phyloP scores from a whole-genome alignment of 78 protist species.

The Chrysochromulina tobinii region DNA sequence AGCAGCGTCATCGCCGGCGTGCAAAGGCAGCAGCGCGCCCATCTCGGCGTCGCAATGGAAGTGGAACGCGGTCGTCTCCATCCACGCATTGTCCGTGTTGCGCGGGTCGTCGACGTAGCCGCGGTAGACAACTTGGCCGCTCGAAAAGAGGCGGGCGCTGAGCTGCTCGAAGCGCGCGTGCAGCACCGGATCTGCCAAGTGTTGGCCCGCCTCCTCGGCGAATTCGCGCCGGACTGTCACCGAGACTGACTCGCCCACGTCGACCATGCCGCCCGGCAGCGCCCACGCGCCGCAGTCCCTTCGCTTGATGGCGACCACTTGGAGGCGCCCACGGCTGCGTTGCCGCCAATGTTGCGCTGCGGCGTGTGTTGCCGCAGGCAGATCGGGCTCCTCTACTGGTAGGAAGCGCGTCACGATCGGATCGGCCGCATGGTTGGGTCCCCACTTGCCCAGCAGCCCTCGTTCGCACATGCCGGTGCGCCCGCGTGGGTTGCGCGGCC shows the following conservation, averaged over 20 bases:
- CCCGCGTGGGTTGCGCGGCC: not conserved
- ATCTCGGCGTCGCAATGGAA: constrained; percentile 23
- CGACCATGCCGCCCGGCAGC: constrained; percentile 63
- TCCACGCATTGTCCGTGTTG: constrained; percentile 53
- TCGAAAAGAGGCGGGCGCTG: no score
- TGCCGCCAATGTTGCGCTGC: no score
- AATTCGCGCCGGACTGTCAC: constrained; percentile 17
- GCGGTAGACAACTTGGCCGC: not conserved
- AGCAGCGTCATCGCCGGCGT: not conserved
- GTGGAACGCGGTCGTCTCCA: constrained; percentile 61
- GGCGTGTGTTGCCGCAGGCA: not conserved
- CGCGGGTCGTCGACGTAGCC: constrained; percentile 71
- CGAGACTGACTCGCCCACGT: constrained; percentile 37
- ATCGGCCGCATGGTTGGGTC: constrained; percentile 19
- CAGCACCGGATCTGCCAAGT: no score
- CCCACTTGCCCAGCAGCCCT: constrained; percentile 8
- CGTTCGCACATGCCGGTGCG: constrained; percentile 5
- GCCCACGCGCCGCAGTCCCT: constrained; percentile 46
- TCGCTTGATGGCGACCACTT: constrained; percentile 41
- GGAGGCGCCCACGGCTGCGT: no score
- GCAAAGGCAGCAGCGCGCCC: not conserved
- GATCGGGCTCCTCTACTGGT: not conserved
- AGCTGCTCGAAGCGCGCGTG: no score
- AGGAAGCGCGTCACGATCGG: not conserved
- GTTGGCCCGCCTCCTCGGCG: constrained; percentile 1